phyloP scores from a whole-genome alignment of 2,329 filamentous ascomycete species.

The Sclerotinia nivalis region DNA sequence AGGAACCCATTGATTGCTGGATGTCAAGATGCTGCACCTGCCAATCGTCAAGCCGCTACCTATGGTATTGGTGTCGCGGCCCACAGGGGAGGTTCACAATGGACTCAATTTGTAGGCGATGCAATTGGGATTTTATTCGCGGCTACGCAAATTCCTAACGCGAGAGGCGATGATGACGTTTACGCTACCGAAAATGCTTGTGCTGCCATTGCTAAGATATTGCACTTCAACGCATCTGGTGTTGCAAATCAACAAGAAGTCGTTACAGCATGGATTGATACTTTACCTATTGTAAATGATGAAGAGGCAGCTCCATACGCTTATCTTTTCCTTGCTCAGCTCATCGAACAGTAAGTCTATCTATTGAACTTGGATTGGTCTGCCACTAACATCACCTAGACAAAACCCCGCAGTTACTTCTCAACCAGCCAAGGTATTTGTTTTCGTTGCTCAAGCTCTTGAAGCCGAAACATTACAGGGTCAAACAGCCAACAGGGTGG shows the following conservation, averaged over 20 bases:
- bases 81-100: slow-evolving; percentile 82
- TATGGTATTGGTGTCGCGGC: slow-evolving; percentile 96
- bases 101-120: slow-evolving; percentile 83
- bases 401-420: slow-evolving; percentile 79
- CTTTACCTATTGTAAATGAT: slow-evolving; percentile 88
- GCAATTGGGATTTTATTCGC: slow-evolving; percentile 82
- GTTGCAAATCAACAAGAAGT: slow-evolving; percentile 76
- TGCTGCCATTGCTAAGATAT: slow-evolving; percentile 92
- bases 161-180: slow-evolving; percentile 87
- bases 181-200: slow-evolving; percentile 98
- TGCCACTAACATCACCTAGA: slow-evolving; percentile 52
- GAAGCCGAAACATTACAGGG: slow-evolving; percentile 89
- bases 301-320: slow-evolving; percentile 97
- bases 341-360: slow-evolving; percentile 86
- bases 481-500: slow-evolving; percentile 75
- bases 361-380: slow-evolving; percentile 24
- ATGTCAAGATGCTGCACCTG: slow-evolving; percentile 80
- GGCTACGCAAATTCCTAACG: slow-evolving; percentile 76
- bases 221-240: slow-evolving; percentile 82
- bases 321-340: slow-evolving; percentile 84
- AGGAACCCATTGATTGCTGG: slow-evolving; percentile 77
- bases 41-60: slow-evolving; percentile 91
- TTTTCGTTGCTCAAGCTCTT: slow-evolving; percentile 81
- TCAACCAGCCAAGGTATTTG: slow-evolving; percentile 80
- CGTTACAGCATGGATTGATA: slow-evolving; percentile 83